A percentile compares a stretch with the other conserved stretches of the same genome.
phyloP scores from a whole-genome alignment of 768 basidiomycete genomes.

The Tricholoma furcatifolium region DNA sequence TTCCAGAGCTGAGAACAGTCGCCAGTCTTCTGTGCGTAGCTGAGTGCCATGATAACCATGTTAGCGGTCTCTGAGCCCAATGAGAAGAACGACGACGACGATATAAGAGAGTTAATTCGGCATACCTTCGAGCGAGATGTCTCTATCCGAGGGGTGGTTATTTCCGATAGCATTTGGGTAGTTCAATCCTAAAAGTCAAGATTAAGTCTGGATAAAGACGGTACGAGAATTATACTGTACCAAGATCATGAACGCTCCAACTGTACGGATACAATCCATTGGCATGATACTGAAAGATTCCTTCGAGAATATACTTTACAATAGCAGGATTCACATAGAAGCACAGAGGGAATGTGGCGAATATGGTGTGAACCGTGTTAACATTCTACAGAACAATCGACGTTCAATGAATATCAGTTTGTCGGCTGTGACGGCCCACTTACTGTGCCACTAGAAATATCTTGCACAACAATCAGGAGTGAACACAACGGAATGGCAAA shows the following conservation, averaged over 20 bases:
- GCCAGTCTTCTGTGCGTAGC: conserved; percentile 52
- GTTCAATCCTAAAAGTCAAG: conserved; percentile 25
- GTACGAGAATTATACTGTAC: conserved; percentile 25
- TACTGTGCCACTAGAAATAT: conserved; percentile 60
- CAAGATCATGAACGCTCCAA: conserved; percentile 64
- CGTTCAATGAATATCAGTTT: background rate
- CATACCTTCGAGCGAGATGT: conserved; percentile 51
- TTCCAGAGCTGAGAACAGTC: conserved; percentile 46
- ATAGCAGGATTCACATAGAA: conserved; percentile 54
- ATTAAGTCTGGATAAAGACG: background rate
- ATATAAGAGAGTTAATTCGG: background rate
- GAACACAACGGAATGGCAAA: background rate
- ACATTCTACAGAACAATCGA: conserved; percentile 30
- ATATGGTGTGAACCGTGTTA: conserved; percentile 54
- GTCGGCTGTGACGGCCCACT: conserved; percentile 15
- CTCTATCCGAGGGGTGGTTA: conserved; percentile 45
- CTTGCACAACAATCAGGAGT: conserved; percentile 21
- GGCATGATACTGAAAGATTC: conserved; percentile 63
- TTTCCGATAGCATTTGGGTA: conserved; percentile 43
- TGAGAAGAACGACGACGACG: background rate
- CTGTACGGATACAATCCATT: conserved; percentile 62
- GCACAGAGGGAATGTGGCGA: conserved; percentile 48
- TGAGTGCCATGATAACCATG: conserved; percentile 70
- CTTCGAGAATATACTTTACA: conserved; percentile 57
- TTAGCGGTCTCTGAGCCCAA: conserved; percentile 57